Conservation (phyloP, 768 basidiomycete genomes). For the Tulasnella calospora region DNA sequence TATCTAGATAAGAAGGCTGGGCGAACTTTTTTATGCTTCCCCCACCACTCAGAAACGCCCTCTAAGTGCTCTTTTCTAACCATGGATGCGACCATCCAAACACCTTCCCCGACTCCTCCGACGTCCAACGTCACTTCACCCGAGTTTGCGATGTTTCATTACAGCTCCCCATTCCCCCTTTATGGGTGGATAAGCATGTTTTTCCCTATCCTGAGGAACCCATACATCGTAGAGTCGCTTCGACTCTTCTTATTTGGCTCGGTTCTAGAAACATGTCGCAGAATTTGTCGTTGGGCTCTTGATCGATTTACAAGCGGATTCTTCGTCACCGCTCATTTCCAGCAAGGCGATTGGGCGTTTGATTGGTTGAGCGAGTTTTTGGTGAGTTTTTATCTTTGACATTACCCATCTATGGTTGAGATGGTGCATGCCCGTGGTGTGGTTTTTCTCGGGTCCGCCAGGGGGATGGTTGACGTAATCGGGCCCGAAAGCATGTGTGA, state of each 20-base stretch:
- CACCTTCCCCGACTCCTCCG: background rate
- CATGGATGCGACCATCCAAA: background rate
- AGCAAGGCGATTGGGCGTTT: constrained; percentile 23
- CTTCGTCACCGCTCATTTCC: constrained; percentile 26
- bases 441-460: no score
- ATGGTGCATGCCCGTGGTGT: no score
- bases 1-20: background rate
- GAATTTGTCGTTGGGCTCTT: constrained; percentile 16
- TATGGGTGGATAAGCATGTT: constrained; percentile 7
- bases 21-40: background rate
- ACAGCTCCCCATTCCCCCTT: background rate
- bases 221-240: constrained; percentile 22
- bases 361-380: constrained; percentile 26
- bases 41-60: no score
- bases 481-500: background rate
- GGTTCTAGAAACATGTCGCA: constrained; percentile 19
- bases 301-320: constrained; percentile 23
- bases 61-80: background rate
- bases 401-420: no score
- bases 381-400: background rate
- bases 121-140: background rate
- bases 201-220: constrained; percentile 15
- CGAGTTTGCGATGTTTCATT: background rate
- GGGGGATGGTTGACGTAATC: no score
- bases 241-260: constrained; percentile 22